Conservation (phyloP, 2,329 filamentous ascomycete species). For the Aspergillus thermomutatus region DNA sequence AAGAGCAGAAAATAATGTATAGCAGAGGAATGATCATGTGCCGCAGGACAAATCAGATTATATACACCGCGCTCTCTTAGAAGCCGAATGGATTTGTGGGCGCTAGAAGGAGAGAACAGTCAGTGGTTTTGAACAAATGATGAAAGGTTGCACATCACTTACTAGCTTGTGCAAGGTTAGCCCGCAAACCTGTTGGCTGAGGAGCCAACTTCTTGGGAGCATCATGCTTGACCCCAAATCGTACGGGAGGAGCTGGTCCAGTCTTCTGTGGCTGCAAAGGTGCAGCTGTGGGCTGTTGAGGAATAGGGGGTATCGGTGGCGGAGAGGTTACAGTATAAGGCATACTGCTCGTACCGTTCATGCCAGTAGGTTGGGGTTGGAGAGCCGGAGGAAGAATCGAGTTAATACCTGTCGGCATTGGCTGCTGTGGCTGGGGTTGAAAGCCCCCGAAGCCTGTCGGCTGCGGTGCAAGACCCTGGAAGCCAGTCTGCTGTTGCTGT, state of each 20-base stretch:
- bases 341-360: conserved; percentile 49
- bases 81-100: conserved; percentile 71
- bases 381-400: conserved; percentile 53
- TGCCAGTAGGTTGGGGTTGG: conserved; percentile 50
- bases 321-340: conserved; percentile 50
- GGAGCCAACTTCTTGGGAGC: conserved; percentile 72
- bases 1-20: conserved; percentile 18
- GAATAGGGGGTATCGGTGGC: conserved; percentile 54
- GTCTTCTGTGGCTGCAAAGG: conserved; percentile 75
- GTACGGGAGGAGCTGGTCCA: conserved; percentile 79
- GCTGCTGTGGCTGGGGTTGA: conserved; percentile 47
- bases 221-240: conserved; percentile 75
- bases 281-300: conserved; percentile 55
- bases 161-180: conserved; percentile 94
- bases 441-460: conserved; percentile 52
- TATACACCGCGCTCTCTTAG: conserved; percentile 39
- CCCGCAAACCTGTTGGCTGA: conserved; percentile 83
- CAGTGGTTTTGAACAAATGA: conserved; percentile 7
- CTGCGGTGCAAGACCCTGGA: conserved; percentile 48
- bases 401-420: conserved; percentile 46
- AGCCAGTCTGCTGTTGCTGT: conserved; percentile 51
- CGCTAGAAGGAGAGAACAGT: conserved; percentile 43
- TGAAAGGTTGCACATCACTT: conserved; percentile 50
- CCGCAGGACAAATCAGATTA: conserved; percentile 20
- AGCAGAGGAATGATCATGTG: conserved; percentile 20